Conservation (phyloP, 2,329 filamentous ascomycete species). For the Chaetomium sp. region DNA sequence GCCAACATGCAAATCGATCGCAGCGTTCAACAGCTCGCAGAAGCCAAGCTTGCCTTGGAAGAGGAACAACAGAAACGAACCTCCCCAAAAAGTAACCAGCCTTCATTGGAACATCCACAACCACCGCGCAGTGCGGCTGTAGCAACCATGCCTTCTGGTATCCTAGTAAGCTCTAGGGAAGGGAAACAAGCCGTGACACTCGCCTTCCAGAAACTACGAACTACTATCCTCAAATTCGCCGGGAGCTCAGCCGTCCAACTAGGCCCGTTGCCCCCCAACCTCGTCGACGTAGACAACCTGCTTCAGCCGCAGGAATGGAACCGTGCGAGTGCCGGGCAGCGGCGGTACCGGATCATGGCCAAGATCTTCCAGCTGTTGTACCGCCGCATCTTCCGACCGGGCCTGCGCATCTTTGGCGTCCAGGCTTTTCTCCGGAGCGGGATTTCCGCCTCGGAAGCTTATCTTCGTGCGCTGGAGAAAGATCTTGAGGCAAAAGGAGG, state of each 20-base stretch:
- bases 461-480: constrained; percentile 10
- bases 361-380: constrained; percentile 15
- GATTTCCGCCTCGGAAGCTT: constrained; percentile 6
- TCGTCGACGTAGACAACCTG: neutral
- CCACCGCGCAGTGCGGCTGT: no score
- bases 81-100: neutral
- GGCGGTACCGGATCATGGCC: constrained; percentile 12
- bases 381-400: constrained; percentile 11
- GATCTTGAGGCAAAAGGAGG: constrained; percentile 7
- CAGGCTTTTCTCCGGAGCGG: constrained; percentile 2
- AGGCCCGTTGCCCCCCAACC: neutral
- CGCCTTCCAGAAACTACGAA: neutral
- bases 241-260: constrained; percentile 1
- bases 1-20: neutral
- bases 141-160: no score
- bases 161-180: neutral
- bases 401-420: constrained; percentile 11
- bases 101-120: no score
- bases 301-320: constrained; percentile 7
- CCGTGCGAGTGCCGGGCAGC: neutral
- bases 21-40: neutral
- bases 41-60: neutral
- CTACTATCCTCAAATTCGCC: constrained; percentile 2
- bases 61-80: neutral
- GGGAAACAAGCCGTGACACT: neutral